Base-by-base conservation (phyloP, 140 eudicot species). In the Senecio squalidus region DNA sequence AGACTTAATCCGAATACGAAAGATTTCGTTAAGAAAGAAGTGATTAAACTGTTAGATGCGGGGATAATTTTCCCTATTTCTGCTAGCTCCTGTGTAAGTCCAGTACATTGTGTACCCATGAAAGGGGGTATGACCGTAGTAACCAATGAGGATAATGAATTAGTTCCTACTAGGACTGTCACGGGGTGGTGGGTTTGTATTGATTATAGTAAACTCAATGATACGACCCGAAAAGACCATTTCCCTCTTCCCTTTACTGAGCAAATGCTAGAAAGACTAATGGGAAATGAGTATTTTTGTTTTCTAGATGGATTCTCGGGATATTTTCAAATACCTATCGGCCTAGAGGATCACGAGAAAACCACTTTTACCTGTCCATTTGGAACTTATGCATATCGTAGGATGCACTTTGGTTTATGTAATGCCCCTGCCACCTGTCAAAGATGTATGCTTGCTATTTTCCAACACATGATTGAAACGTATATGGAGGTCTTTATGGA, bases 191-290 rank as follows among this genome's bases (percentile, higher is more conserved):
- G 47, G 2, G 50, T 46, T 0, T 62, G 47, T 2, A 47, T 46
- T 0, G 46, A 62, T 11, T 62, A 64, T 49, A 21, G 26, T 1
- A 49, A 33, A 14, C 13, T 31, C 1, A 62, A 62, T 16, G 68
- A 46, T 2, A 22, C 58, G 13, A 40, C 30, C 11, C 16, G 18
- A 6, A 62, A 62, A 30, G 68, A 17, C 22, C 68, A 62, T 17
- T 46, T 62, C 7, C 48, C 30, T 0, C 10, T 36, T 1, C 31
- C 47, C 0, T 33, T 34, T n/a, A 17, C 11, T 11, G 30, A 34
- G 3, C 16, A 36, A 5, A 54, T 54, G 43, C 2, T 28, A n/a
- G 41, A 54, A 18, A 1, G 34, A 1, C 6, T 53, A 3, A 13
- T 6, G 9, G 40, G 23, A 18, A 0, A 53, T 3, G 2, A 4